Evolutionary conservation across 176 grass and related monocot genomes (phyloP).

Genomic region (Lolium rigidum): DNA sequence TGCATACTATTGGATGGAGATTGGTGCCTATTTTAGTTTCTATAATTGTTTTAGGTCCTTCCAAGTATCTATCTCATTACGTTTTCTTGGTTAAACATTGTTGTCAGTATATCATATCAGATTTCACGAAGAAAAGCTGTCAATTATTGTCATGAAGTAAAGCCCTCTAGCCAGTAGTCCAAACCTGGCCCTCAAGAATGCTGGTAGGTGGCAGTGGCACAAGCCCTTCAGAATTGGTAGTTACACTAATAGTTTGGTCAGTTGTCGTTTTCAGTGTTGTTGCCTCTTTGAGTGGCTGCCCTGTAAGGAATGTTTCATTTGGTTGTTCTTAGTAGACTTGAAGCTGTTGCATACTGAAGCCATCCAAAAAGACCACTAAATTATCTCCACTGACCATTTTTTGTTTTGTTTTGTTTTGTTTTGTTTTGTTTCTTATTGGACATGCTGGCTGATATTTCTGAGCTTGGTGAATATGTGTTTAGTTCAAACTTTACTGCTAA

Average conservation of each 20-base stretch:
- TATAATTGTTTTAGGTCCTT: not conserved
- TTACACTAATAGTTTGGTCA: conserved; percentile 25
- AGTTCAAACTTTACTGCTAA: no score
- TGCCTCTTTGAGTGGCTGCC: conserved; percentile 1
- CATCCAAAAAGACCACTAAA: no score
- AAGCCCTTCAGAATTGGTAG: conserved; percentile 23
- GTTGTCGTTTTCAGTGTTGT: conserved; percentile 40
- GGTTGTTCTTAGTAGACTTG: not conserved
- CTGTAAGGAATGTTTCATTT: conserved; percentile 1
- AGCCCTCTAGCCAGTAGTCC: not conserved
- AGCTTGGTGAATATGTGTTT: no score
- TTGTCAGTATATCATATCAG: not conserved
- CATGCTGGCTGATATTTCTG: no score
- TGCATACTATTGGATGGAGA: not conserved
- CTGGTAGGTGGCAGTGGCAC: conserved; percentile 20
- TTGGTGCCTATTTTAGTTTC: not conserved
- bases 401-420: no score
- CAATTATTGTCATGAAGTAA: not conserved
- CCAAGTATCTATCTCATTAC: not conserved
- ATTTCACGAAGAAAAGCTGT: conserved; percentile 3
- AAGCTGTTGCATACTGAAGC: no score
- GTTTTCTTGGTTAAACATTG: conserved; percentile 2
- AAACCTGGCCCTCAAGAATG: conserved; percentile 29
- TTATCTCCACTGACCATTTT: no score
- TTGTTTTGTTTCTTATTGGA: no score